Conservation (phyloP, 2,329 filamentous ascomycete species). For the Waltergamsia citrina region DNA sequence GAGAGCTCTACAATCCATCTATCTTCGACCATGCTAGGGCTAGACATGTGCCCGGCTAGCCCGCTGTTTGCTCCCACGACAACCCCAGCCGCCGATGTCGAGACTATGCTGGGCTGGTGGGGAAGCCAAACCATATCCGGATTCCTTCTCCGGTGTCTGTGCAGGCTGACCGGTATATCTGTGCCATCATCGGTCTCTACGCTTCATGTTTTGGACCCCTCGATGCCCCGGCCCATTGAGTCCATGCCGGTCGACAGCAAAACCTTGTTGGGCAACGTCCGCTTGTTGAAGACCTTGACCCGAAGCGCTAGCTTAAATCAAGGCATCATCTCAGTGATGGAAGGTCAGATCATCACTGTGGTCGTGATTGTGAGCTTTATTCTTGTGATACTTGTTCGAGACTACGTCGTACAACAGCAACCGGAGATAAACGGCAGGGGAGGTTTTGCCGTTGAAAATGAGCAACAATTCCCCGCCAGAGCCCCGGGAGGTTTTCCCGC, state of each 20-base stretch:
- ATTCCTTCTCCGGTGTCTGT: not conserved
- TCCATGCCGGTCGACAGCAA: not conserved
- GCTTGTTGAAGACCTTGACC: constrained; percentile 52
- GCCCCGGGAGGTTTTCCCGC: too few relatives aligned
- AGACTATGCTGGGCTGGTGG: constrained; percentile 15
- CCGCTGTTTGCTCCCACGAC: constrained; percentile 21
- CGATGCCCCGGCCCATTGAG: not conserved
- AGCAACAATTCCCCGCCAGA: constrained; percentile 14
- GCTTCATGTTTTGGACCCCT: not conserved
- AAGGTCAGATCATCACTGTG: constrained; percentile 89
- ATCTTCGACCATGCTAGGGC: constrained; percentile 13
- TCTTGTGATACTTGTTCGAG: constrained; percentile 88
- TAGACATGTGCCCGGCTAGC: constrained; percentile 22
- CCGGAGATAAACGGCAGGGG: constrained; percentile 79
- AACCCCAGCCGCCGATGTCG: constrained; percentile 18
- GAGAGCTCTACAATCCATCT: constrained; percentile 17
- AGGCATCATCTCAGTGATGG: constrained; percentile 70
- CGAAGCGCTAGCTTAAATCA: constrained; percentile 65
- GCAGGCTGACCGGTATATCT: constrained; percentile 11
- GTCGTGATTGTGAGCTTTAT: constrained; percentile 91
- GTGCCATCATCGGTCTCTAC: constrained; percentile 8
- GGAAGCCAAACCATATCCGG: not conserved
- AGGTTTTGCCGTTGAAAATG: constrained; percentile 43
- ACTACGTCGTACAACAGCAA: constrained; percentile 98
- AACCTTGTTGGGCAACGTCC: constrained; percentile 45